Base-by-base conservation (phyloP, 176 grass and related monocot genomes). In the Eragrostis nindensis region DNA sequence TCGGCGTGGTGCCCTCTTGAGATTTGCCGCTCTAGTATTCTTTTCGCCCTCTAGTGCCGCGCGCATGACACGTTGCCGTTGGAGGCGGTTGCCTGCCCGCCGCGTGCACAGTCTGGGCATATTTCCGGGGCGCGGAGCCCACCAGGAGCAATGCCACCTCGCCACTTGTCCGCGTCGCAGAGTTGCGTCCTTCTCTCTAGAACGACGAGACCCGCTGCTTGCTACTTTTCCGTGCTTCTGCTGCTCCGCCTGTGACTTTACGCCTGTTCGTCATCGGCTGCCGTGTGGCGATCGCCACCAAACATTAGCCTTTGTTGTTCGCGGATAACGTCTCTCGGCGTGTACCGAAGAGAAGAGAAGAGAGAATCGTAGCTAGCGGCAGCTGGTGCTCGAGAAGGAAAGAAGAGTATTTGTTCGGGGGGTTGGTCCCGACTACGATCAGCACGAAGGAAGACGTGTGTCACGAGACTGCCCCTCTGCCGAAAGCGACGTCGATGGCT, bases 161-260 rank as follows among this genome's bases (percentile, higher is more conserved):
- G 80, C 75, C 86, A 88, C 61, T 53, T 84, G 86, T 18, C 68
- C 60, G 19, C 73, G 48, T 22, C 9, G 24, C 8, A n/a, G 19
- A 46, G 1, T 15, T 44, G 9, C 7, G 19, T 41, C 18, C 5
- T 24, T 24, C 32, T 36, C 32, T 36, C 66, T 22, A 22, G 40
- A 68, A 44, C 66, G 26, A 27, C 10, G 25, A 27, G 57, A 14
- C 57, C 13, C 32, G 25, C 26, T 4, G 29, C 44, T 63, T 1
- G 32, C 32, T 36, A 4, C 32, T 36, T 36, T 36, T 49, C 25
- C 39, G 53, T 42, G 49, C 71, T 17, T 1, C 32, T 42, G 49
- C 71, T 17, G 32, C 32, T 36, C 32, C 32, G 32, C 10, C 70
- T 19, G 47, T 54, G 32, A 32, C 71, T 55, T 73, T 32, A 53